These are phyloP conservation scores for Pseudophaeomoniella oleicola DNA, from an alignment of 2,329 filamentous ascomycete species.

Conservation along the genomic window DNA sequence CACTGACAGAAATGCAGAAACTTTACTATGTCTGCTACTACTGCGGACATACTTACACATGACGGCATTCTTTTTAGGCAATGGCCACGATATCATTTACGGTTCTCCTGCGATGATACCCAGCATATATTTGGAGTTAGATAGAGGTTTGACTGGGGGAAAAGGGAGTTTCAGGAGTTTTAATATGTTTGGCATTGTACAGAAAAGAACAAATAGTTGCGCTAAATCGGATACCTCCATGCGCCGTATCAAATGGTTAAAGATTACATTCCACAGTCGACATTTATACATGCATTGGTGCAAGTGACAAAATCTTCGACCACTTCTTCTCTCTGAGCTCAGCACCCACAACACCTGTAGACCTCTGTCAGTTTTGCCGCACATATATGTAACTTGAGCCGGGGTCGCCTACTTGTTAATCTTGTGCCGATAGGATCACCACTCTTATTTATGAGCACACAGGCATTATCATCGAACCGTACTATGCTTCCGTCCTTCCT, in stretches of 20 bases:
- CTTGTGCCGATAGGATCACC: constrained; percentile 90
- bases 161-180: too few species aligned
- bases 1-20: constrained; percentile 45
- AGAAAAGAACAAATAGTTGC: too few species aligned
- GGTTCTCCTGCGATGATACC: too few species aligned
- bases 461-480: constrained; percentile 94
- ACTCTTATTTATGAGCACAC: constrained; percentile 90
- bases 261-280: constrained; percentile 22
- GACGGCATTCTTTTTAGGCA: too few species aligned
- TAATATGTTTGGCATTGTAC: too few species aligned
- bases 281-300: constrained; percentile 59
- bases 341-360: constrained; percentile 63
- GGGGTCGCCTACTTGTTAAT: constrained; percentile 63
- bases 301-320: constrained; percentile 96
- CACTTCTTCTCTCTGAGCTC: constrained; percentile 88
- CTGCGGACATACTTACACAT: constrained; percentile 69
- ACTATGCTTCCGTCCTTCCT: constrained; percentile 79
- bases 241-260: too few species aligned
- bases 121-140: too few species aligned
- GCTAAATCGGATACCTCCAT: too few species aligned
- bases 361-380: constrained; percentile 9
- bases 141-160: too few species aligned
- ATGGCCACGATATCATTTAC: too few species aligned
- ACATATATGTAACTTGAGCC: constrained; percentile 2
- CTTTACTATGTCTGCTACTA: constrained; percentile 87